Conservation (phyloP, 1,284 basidiomycete genomes). For the Leccinum holopus region DNA sequence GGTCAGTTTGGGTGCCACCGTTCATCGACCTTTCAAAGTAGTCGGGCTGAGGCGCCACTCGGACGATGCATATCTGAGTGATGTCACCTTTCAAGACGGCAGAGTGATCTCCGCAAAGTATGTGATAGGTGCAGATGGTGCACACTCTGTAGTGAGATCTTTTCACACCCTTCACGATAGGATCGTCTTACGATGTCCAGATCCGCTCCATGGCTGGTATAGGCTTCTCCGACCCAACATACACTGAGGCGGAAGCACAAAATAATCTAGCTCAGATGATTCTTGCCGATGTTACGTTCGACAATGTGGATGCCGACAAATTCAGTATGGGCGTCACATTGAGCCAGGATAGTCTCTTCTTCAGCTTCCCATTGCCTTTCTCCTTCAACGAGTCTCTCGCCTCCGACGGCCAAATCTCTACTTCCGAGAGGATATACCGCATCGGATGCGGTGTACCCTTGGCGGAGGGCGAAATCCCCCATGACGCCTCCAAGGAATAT, state of each 20-base stretch:
- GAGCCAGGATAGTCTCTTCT: conserved; percentile 29
- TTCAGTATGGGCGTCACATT: conserved; percentile 7
- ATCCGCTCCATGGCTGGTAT: conserved; percentile 25
- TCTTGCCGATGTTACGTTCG: conserved; percentile 24
- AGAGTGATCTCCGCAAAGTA: conserved; percentile 45
- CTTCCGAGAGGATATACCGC: conserved; percentile 30
- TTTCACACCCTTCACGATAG: not conserved
- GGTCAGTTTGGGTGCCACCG: conserved; percentile 23
- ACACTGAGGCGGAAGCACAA: not conserved
- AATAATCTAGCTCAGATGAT: conserved; percentile 23
- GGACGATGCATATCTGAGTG: conserved; percentile 27
- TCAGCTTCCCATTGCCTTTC: conserved; percentile 30
- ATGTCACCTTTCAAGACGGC: conserved; percentile 52
- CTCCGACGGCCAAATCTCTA: conserved; percentile 9
- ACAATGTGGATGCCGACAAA: not conserved
- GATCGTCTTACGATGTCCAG: conserved; percentile 4
- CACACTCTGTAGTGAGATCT: conserved; percentile 44
- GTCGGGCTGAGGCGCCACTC: conserved; percentile 32
- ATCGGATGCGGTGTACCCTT: conserved; percentile 37
- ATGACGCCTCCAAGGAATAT: conserved; percentile 34
- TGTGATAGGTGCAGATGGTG: conserved; percentile 28
- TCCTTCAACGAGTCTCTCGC: conserved; percentile 28
- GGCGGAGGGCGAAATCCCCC: conserved; percentile 34
- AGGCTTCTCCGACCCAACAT: conserved; percentile 17
- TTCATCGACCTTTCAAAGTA: conserved; percentile 28